Evolutionary conservation across 805 yeast species (phyloP).

Genomic region (Tetrapisispora pingtungensis): DNA sequence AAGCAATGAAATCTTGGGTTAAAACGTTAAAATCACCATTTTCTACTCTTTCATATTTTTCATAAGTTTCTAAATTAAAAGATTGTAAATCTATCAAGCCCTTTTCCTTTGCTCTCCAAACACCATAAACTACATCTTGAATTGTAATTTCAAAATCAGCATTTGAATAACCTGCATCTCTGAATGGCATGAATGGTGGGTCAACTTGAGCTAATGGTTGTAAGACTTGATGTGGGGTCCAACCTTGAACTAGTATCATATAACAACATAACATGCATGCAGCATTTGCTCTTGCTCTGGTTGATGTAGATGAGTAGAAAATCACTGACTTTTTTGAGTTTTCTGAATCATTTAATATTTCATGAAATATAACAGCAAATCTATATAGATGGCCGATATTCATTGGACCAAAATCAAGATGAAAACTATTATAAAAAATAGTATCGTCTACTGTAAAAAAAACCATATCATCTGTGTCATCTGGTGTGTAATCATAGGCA

Average conservation of each 20-base stretch:
- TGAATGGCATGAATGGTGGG: slow-evolving; percentile 88
- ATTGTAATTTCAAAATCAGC: slow-evolving; percentile 91
- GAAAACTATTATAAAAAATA: slow-evolving; percentile 88
- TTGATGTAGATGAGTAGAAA: slow-evolving; percentile 73
- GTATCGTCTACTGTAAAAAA: slow-evolving; percentile 90
- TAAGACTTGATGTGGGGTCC: slow-evolving; percentile 97
- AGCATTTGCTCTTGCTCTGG: slow-evolving; percentile 81
- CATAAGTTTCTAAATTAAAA: slow-evolving; percentile 77
- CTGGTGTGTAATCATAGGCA: slow-evolving; percentile 72
- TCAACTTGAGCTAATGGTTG: slow-evolving; percentile 89
- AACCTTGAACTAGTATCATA: slow-evolving; percentile 87
- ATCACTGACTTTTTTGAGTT: slow-evolving; percentile 86
- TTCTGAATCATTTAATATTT: slow-evolving; percentile 73
- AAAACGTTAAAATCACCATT: slow-evolving; percentile 92
- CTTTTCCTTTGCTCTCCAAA: slow-evolving; percentile 95
- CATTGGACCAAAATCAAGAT: slow-evolving; percentile 92
- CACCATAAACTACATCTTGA: slow-evolving; percentile 91
- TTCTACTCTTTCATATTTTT: slow-evolving; percentile 88
- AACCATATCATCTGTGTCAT: slow-evolving; percentile 63
- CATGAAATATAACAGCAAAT: slow-evolving; percentile 90
- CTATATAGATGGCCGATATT: slow-evolving; percentile 89
- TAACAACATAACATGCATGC: slow-evolving; percentile 91
- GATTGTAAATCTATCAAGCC: slow-evolving; percentile 76
- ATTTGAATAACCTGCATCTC: slow-evolving; percentile 95
- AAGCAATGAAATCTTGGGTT: slow-evolving; percentile 90